Conservation (phyloP, 768 basidiomycete genomes). For the Termitomyces heimii region DNA sequence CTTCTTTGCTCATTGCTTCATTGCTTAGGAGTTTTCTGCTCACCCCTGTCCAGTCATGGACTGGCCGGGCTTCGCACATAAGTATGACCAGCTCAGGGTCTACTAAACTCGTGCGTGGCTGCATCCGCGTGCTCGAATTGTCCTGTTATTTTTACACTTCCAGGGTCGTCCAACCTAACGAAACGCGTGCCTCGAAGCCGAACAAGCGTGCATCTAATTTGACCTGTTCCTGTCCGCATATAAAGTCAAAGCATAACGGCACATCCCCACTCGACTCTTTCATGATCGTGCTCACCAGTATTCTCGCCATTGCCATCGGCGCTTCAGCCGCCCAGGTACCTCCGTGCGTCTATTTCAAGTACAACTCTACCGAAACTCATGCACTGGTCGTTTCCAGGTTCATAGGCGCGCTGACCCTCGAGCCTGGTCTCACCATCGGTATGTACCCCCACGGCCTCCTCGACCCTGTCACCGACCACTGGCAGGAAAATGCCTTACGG, state of each 20-base stretch:
- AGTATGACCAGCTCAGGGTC: neutral
- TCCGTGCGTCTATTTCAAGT: conserved; percentile 3
- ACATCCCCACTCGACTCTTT: neutral
- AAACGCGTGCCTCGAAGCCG: neutral
- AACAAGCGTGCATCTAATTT: neutral
- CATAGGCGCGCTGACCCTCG: conserved; percentile 35
- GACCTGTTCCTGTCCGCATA: neutral
- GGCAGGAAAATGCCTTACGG: conserved; percentile 46
- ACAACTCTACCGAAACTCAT: neutral
- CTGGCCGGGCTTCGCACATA: too few relatives aligned
- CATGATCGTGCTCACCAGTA: conserved; percentile 5
- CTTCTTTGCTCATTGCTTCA: too few relatives aligned
- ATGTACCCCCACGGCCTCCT: conserved; percentile 3
- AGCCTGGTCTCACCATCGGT: conserved; percentile 39
- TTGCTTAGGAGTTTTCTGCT: neutral
- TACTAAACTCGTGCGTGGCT: neutral
- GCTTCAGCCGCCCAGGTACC: conserved; percentile 24
- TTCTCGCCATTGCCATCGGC: conserved; percentile 10
- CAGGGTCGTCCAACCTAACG: neutral
- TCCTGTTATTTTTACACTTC: neutral
- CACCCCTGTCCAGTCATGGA: neutral
- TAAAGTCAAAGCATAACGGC: neutral
- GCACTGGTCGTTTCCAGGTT: conserved; percentile 21
- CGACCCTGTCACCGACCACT: neutral
- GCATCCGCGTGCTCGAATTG: neutral